Percentiles rank a stretch among this genome's conserved stretches.
Conservation (phyloP, 768 basidiomycete species). For the Hygrophoropsis aurantiaca region DNA sequence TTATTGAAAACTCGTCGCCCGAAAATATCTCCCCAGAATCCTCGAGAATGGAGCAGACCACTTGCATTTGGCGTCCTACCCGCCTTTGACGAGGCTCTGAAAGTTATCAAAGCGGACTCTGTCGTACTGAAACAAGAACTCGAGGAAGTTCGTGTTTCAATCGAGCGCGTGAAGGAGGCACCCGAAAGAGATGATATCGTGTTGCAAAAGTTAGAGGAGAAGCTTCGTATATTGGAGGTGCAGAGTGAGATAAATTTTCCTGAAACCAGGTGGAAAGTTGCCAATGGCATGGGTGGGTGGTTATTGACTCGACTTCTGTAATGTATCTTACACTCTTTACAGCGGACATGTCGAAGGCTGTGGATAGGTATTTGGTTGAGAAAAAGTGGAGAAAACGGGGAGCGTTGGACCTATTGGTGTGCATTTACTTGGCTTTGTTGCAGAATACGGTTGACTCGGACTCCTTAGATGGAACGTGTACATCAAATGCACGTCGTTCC, state of each 20-base stretch:
- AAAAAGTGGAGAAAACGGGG: slow-evolving; percentile 86
- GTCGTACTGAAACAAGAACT: slow-evolving; percentile 37
- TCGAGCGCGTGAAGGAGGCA: slow-evolving; percentile 20
- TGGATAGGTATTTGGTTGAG: slow-evolving; percentile 80
- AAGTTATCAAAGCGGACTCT: slow-evolving; percentile 66
- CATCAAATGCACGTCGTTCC: slow-evolving; percentile 91
- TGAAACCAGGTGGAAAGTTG: slow-evolving; percentile 72
- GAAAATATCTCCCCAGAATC: slow-evolving; percentile 47
- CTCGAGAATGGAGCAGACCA: slow-evolving; percentile 65
- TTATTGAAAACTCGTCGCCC: slow-evolving; percentile 42
- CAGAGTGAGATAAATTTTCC: slow-evolving; percentile 87
- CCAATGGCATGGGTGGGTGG: slow-evolving; percentile 75
- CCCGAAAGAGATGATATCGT: slow-evolving; percentile 32
- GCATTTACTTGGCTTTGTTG: background rate
- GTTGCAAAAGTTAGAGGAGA: slow-evolving; percentile 46
- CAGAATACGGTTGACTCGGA: background rate
- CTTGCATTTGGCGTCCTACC: slow-evolving; percentile 62
- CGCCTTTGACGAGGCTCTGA: slow-evolving; percentile 84
- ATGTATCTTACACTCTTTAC: slow-evolving; percentile 1
- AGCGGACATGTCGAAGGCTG: slow-evolving; percentile 69
- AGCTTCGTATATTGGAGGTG: slow-evolving; percentile 63
- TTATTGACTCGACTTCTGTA: background rate
- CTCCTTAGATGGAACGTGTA: slow-evolving; percentile 84
- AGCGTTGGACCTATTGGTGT: slow-evolving; percentile 76
- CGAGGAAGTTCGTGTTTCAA: slow-evolving; percentile 15